Evolutionary conservation across 2,329 filamentous ascomycete species (phyloP).

Genomic region (Xylaria sp.): DNA sequence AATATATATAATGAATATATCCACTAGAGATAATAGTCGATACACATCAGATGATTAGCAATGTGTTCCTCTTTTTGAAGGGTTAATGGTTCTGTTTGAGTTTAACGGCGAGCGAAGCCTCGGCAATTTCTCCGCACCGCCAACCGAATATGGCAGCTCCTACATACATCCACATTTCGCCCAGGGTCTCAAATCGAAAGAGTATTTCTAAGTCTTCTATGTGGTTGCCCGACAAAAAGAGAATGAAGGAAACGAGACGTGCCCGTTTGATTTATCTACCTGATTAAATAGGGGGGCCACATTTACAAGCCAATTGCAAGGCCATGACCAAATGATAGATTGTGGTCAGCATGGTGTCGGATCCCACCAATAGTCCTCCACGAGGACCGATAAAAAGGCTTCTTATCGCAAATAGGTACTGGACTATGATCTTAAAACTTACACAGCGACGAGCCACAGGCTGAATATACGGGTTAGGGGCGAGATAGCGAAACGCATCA

Average conservation of each 20-base stretch:
- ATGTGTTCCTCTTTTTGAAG: neutral
- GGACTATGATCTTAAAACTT: neutral
- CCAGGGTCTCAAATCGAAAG: neutral
- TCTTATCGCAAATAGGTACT: constrained; percentile 35
- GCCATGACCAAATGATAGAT: constrained; percentile 11
- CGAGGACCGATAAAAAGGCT: constrained; percentile 30
- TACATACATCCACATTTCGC: neutral
- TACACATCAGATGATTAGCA: neutral
- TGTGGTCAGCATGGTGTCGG: neutral
- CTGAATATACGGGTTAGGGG: constrained; percentile 23
- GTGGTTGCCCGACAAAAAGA: neutral
- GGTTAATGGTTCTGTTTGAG: neutral
- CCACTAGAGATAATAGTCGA: neutral
- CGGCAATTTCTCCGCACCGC: constrained; percentile 26
- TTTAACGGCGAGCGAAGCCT: constrained; percentile 14
- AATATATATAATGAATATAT: neutral
- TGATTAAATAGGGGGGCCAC: neutral
- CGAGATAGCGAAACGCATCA: constrained; percentile 35
- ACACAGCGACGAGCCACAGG: too few species aligned
- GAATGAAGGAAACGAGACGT: neutral
- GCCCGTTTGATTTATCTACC: neutral
- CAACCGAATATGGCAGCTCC: neutral
- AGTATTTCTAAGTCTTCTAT: neutral
- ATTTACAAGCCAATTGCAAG: neutral
- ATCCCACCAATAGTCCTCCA: constrained; percentile 13